Evolutionary conservation across 1,139 yeast species (phyloP), one percentile per base, ranked within the genome.

Genomic region (Pichia sp.): DNA sequence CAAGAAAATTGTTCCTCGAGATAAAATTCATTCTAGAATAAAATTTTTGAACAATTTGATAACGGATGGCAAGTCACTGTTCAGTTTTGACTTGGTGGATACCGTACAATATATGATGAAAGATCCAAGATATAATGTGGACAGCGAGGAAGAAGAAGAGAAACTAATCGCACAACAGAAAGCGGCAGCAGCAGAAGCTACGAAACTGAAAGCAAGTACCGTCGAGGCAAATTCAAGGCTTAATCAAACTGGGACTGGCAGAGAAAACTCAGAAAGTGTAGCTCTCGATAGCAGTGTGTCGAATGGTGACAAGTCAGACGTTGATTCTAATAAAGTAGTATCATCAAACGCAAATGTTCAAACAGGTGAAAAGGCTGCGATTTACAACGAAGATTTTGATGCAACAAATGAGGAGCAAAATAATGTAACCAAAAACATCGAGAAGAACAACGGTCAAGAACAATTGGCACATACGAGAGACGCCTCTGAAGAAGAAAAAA

Each of bases 31-130:
- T 2, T 30, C 51, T 4, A 55, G 68, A 44, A 34, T 64, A 1
- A 34, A 47, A 8, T 57, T 59, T 49, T 47, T 65, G 38, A 62
- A 63, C 36, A 51, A 52, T 1, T 32, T 64, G 3, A 56, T 65
- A 4, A 62, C 66, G 3, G 68, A 65, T 57, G 65, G 66, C 8
- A 52, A 54, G 19, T 51, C 52, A 3, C 16, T 65, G 5, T 65
- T 53, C 48, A 38, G 56, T 29, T 59, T 59, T 41, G 61, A 57
- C n/a, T 43, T 54, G n/a, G 46, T 57, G 8, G 57, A 57, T 23
- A 19, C 45, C 11, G 53, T 62, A 5, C 36, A 43, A 7, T 44
- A 46, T 4, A 51, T 52, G 4, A 53, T 53, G 50, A 30, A 44
- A 11, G 47, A 52, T 29, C 47, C 49, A 6, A 45, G 40, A 8